These are phyloP conservation scores for Syzygium jambos DNA, from an alignment of 345 rosid genomes.

Conservation along the genomic window DNA sequence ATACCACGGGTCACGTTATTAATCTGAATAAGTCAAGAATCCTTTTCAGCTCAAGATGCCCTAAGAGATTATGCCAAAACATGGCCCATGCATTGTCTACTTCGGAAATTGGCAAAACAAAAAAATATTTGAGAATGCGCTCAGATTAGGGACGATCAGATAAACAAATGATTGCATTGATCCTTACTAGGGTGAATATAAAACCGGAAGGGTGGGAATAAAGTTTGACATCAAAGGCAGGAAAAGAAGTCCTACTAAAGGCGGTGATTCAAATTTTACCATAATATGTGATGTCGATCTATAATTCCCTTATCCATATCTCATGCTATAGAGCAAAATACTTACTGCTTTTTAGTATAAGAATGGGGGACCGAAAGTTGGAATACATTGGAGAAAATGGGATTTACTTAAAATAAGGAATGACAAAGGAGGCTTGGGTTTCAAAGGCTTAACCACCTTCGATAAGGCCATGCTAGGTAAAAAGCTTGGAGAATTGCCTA, in stretches of 20 bases:
- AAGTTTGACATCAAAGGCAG: background rate
- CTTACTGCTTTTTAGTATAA: background rate
- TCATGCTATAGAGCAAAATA: background rate
- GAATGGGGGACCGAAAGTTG: background rate
- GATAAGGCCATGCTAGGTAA: background rate
- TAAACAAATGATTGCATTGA: background rate
- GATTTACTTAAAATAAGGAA: background rate
- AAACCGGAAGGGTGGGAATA: background rate
- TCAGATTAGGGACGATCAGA: background rate
- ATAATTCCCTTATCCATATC: background rate
- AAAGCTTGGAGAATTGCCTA: background rate
- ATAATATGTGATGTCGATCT: background rate
- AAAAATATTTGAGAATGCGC: background rate
- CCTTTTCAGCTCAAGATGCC: background rate
- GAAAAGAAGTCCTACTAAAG: background rate
- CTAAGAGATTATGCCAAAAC: background rate
- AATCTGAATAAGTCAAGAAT: background rate
- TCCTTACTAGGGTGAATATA: background rate
- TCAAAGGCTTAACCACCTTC: background rate
- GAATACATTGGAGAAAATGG: background rate
- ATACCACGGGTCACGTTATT: background rate
- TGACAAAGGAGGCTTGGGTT: background rate
- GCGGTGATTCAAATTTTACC: background rate
- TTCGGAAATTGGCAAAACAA: background rate
- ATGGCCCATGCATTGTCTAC: background rate